Conservation (phyloP, 345 rosid genomes). For the Murraya paniculata region DNA sequence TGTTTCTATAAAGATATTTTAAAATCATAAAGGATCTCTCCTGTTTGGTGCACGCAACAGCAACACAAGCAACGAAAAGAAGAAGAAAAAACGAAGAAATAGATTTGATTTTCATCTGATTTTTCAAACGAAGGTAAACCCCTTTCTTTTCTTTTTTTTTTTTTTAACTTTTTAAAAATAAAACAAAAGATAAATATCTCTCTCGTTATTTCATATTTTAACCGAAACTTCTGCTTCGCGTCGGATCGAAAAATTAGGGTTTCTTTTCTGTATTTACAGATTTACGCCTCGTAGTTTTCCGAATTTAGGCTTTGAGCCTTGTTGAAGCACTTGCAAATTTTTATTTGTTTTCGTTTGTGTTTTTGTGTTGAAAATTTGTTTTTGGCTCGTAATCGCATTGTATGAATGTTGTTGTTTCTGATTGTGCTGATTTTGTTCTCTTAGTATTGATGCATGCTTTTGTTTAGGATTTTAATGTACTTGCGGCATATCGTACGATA, state of each 20-base stretch:
- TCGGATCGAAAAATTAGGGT: neutral
- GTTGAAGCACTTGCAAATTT: neutral
- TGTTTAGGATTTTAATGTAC: no score
- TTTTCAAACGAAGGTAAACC: neutral
- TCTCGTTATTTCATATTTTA: neutral
- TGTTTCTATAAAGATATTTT: neutral
- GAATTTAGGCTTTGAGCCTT: neutral
- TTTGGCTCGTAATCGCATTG: neutral
- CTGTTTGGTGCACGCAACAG: no score
- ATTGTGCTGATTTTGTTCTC: no score
- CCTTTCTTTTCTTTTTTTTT: neutral
- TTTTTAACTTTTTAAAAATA: no score
- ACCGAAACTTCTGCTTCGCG: slow-evolving; percentile 2
- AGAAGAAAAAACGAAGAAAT: slow-evolving; percentile 4
- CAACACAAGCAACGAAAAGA: neutral
- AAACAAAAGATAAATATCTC: neutral
- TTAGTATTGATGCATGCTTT: no score
- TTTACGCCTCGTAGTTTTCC: neutral
- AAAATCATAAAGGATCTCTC: no score
- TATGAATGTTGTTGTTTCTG: neutral
- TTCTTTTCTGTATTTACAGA: neutral
- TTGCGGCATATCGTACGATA: no score
- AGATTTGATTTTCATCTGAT: neutral
- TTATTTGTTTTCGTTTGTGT: neutral
- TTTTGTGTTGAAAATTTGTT: neutral